Base-by-base conservation (phyloP, 2,329 filamentous ascomycete genomes). In the Alternaria viburni region DNA sequence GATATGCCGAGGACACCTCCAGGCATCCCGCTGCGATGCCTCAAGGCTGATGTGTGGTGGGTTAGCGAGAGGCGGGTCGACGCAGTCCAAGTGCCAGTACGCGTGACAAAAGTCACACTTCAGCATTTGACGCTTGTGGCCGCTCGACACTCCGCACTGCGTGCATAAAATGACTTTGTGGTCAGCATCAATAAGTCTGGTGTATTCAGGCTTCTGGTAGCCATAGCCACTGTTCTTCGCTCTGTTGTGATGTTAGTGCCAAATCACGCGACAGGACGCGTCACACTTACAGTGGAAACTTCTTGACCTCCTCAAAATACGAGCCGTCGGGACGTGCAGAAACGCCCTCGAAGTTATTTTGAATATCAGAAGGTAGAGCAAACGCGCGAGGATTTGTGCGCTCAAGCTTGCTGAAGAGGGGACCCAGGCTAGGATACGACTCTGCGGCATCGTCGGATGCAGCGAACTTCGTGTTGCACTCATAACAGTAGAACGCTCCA, bases 61-160 rank as follows among this genome's bases (percentile, higher is more conserved):
- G 59, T 91, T 89, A 32, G 93, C 89, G 74, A 94, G 82, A 32
- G 95, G 94, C 26, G 93, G 92, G 75, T 96, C 90, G 15, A 97
- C 83, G 80, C 96, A 99, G 80, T 98, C 95, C 55, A 97, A 84
- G 82, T 99, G 96, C 91, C 94, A 99, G 75, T 90, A 87, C 32
- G 93, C 86, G 12, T 88, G 85, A 80, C 95, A 99, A 73, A 87
- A 88, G 79, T 93, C 93, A 83, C 95, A 99, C 49, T 91, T 89
- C 69, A 97, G 91, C 72, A 98, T 93, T 69, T 90, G 88, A 43
- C 91, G 88, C 71, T 86, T 86, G 66, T 83, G 82, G 57, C 87
- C 83, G 49, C 90, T 87, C 26, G 90, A 86, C 72, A 86, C 85
- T 68, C 91, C 87, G 81, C 95, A 98, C 47, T 84, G 83, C 75